Conservation (phyloP, 768 basidiomycete species). For the Gymnopilus dilepis region DNA sequence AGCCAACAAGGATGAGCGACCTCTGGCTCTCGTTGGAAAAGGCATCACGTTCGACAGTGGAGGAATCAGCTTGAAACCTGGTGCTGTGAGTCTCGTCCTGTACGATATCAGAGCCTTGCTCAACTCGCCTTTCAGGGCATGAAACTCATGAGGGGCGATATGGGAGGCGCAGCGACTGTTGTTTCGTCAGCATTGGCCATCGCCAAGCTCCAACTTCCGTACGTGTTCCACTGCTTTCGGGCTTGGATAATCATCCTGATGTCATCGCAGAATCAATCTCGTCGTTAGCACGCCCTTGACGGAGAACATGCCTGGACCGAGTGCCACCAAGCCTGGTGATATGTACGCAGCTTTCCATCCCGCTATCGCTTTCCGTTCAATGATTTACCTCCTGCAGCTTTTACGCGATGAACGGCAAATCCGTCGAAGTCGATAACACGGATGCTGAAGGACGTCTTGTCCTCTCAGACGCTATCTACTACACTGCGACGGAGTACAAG, state of each 20-base stretch:
- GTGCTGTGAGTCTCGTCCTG: constrained; percentile 50
- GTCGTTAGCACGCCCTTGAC: constrained; percentile 75
- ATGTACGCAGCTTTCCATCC: constrained; percentile 51
- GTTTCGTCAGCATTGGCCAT: constrained; percentile 76
- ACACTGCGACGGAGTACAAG: constrained; percentile 76
- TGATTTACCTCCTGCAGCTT: constrained; percentile 45
- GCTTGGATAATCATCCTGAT: background rate
- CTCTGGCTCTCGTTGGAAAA: constrained; percentile 83
- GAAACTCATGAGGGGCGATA: constrained; percentile 87
- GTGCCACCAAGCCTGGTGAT: constrained; percentile 84
- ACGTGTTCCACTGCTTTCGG: constrained; percentile 31
- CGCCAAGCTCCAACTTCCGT: constrained; percentile 84
- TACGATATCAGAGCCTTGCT: too few relatives aligned
- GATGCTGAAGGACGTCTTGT: constrained; percentile 84
- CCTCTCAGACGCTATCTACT: constrained; percentile 86
- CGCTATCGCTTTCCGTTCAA: background rate
- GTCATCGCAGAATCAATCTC: constrained; percentile 65
- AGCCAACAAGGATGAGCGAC: constrained; percentile 54
- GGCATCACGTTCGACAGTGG: constrained; percentile 91
- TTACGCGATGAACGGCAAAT: constrained; percentile 89
- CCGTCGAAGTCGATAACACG: constrained; percentile 86
- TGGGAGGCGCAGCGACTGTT: constrained; percentile 89
- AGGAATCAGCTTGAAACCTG: constrained; percentile 87
- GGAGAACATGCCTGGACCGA: constrained; percentile 85
- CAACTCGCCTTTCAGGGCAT: constrained; percentile 53